Conservation (phyloP, 2,329 filamentous ascomycete species). For the Alternaria conjuncta region DNA sequence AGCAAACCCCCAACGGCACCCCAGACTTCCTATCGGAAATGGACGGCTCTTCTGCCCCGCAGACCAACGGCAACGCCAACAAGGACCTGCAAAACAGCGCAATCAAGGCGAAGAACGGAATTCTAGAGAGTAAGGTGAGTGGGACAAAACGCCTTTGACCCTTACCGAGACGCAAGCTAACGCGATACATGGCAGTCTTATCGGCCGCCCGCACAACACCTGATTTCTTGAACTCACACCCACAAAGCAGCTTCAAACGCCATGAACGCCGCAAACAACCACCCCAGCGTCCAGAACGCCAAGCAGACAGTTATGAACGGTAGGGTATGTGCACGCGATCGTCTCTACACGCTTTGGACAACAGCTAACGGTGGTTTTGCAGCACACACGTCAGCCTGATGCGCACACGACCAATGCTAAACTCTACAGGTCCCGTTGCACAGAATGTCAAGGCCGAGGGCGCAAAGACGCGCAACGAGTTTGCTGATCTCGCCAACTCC, state of each 20-base stretch:
- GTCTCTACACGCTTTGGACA: constrained; percentile 1
- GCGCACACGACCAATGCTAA: constrained; percentile 34
- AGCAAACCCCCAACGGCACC: constrained; percentile 30
- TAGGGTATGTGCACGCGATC: constrained; percentile 44
- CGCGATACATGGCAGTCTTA: constrained; percentile 46
- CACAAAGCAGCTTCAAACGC: constrained; percentile 56
- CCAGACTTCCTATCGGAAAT: constrained; percentile 22
- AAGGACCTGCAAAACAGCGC: constrained; percentile 29
- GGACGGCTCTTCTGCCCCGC: constrained; percentile 21
- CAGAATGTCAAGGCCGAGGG: constrained; percentile 64
- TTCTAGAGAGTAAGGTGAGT: constrained; percentile 55
- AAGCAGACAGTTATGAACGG: constrained; percentile 53
- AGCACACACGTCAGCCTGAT: constrained; percentile 34
- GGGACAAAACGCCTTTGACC: constrained; percentile 31
- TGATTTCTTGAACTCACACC: constrained; percentile 36
- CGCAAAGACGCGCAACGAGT: constrained; percentile 63
- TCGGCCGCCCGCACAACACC: constrained; percentile 44
- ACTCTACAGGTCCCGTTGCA: constrained; percentile 58
- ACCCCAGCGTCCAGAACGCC: constrained; percentile 57
- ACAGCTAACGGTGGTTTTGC: constrained; percentile 38
- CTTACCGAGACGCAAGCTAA: constrained; percentile 47
- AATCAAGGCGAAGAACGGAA: constrained; percentile 45
- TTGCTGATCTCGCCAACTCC: constrained; percentile 63
- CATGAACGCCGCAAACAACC: constrained; percentile 57
- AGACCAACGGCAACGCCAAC: constrained; percentile 30